Percentiles rank a stretch among this genome's conserved stretches.
phyloP scores from a whole-genome alignment of 176 grass and related monocot genomes.

The Aegilops speltoides region DNA sequence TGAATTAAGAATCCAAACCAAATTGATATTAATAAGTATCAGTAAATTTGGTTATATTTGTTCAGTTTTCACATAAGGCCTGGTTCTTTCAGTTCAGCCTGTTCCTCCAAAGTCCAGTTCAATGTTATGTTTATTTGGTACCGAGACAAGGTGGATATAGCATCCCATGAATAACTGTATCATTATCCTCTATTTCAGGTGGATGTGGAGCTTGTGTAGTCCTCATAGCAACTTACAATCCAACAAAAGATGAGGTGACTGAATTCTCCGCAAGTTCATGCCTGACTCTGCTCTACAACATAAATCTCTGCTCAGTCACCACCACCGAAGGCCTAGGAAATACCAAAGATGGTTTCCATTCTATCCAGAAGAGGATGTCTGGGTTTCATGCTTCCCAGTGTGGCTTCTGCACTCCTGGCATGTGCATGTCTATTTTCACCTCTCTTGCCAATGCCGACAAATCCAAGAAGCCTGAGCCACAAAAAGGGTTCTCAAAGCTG shows the following conservation, averaged over 20 bases:
- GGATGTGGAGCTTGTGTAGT: constrained; percentile 87
- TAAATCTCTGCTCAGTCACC: constrained; percentile 69
- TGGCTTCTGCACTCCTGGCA: constrained; percentile 85
- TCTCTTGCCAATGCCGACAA: constrained; percentile 78
- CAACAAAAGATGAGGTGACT: constrained; percentile 53
- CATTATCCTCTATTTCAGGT: constrained; percentile 30
- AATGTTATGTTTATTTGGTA: no score
- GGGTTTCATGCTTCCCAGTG: constrained; percentile 88
- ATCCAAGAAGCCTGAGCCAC: constrained; percentile 52
- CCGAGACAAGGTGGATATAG: not conserved
- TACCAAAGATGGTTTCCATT: constrained; percentile 51
- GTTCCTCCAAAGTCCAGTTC: no score
- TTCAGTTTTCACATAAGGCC: no score
- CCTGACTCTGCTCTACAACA: constrained; percentile 65
- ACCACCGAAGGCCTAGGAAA: constrained; percentile 79
- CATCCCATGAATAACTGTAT: not conserved
- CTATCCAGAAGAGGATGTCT: constrained; percentile 71
- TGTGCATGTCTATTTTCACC: constrained; percentile 90
- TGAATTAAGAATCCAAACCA: not conserved
- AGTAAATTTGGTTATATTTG: not conserved
- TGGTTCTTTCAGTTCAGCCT: no score
- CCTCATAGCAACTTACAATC: constrained; percentile 66
- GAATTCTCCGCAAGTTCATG: constrained; percentile 70
- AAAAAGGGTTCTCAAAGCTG: constrained; percentile 66
- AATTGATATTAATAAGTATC: not conserved